phyloP scores from a whole-genome alignment of 1,284 basidiomycete genomes.

The Leccinum griseonigrum region DNA sequence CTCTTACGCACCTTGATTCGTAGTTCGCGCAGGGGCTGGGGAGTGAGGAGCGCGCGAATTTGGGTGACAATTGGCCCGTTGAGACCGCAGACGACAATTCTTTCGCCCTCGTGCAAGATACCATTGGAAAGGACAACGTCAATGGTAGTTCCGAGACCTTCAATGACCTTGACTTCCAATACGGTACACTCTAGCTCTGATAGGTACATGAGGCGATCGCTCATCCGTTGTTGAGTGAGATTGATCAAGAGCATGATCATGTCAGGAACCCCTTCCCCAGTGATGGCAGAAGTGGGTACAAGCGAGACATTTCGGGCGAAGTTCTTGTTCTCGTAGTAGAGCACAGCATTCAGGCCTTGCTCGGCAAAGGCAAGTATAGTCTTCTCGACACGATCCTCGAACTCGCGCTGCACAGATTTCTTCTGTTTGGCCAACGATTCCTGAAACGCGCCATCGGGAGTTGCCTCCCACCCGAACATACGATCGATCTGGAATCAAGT shows the following conservation, averaged over 20 bases:
- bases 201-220: conserved; percentile 96
- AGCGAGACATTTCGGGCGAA: conserved; percentile 93
- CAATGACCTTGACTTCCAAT: conserved; percentile 98
- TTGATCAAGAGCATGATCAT: conserved; percentile 99
- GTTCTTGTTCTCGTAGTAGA: conserved; percentile 98
- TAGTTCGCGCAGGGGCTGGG: conserved; percentile 94
- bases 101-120: conserved; percentile 89
- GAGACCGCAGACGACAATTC: conserved; percentile 94
- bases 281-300: conserved; percentile 97
- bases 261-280: conserved; percentile 99
- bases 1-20: conserved; percentile 81
- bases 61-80: conserved; percentile 98
- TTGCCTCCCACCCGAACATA: conserved; percentile 93
- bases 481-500: conserved; percentile 78
- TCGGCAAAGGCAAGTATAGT: conserved; percentile 94
- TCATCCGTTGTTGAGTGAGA: conserved; percentile 98
- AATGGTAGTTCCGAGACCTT: conserved; percentile 97
- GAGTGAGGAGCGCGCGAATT: conserved; percentile 91
- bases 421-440: conserved; percentile 90
- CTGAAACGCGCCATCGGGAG: conserved; percentile 89
- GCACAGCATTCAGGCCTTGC: conserved; percentile 93
- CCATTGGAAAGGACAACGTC: conserved; percentile 98
- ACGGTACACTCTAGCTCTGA: conserved; percentile 99
- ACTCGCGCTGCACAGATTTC: conserved; percentile 84
- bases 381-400: conserved; percentile 85